These are phyloP conservation scores for Dicorynia guianensis DNA, from an alignment of 306 rosid species.

Conservation along the genomic window DNA sequence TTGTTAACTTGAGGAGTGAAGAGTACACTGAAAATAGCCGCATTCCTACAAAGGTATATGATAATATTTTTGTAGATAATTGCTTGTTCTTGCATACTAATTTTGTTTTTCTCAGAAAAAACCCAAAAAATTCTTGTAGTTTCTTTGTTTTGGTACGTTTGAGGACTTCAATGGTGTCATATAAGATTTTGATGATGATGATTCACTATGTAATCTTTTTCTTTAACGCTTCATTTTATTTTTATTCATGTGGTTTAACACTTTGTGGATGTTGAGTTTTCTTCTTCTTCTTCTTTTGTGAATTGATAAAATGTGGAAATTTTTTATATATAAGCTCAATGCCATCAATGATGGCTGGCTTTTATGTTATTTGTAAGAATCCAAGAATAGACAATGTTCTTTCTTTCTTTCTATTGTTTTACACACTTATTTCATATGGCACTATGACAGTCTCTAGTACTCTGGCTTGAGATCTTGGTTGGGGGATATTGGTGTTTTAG, in stretches of 20 bases:
- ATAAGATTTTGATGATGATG: conserved; percentile 1
- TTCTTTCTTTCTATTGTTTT: too few relatives aligned
- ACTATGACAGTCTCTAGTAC: too few relatives aligned
- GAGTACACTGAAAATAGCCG: conserved; percentile 91
- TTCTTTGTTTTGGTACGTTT: neutral
- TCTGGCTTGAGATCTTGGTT: too few relatives aligned
- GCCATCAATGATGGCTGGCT: too few relatives aligned
- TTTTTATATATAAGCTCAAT: too few relatives aligned
- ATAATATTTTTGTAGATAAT: neutral
- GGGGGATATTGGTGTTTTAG: too few relatives aligned
- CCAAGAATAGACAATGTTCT: too few relatives aligned
- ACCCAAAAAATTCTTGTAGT: neutral
- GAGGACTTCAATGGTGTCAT: conserved; percentile 12
- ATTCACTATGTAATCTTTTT: neutral
- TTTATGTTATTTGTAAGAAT: too few relatives aligned
- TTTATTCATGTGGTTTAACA: neutral
- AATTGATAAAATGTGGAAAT: too few relatives aligned
- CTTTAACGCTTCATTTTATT: neutral
- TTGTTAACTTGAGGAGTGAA: conserved; percentile 89
- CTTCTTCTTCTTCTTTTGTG: too few relatives aligned
- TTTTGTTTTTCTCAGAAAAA: neutral
- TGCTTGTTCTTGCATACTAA: neutral
- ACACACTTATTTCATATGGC: too few relatives aligned
- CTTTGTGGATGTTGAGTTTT: neutral
- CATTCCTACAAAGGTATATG: conserved; percentile 76